Evolutionary conservation across 192 early-diverging fungal species (phyloP).

Genomic region (Backusella westeae): DNA sequence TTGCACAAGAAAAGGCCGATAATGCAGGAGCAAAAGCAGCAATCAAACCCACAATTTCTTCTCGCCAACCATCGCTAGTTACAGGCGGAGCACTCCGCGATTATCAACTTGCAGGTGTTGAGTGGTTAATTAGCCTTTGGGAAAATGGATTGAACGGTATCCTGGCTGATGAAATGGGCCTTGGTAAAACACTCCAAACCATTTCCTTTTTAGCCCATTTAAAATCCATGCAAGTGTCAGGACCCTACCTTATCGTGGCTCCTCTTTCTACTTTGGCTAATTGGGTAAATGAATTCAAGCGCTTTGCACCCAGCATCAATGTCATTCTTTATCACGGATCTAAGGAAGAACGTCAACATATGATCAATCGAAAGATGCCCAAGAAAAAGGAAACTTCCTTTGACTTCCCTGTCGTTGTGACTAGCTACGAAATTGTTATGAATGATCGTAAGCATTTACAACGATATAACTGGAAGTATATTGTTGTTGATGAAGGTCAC

Average conservation of each 20-base stretch:
- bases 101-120: conserved; percentile 93
- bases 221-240: conserved; percentile 73
- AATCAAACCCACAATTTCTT: conserved; percentile 47
- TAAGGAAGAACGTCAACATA: conserved; percentile 64
- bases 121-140: conserved; percentile 94
- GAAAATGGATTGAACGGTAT: conserved; percentile 97
- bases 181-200: conserved; percentile 94
- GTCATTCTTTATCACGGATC: conserved; percentile 86
- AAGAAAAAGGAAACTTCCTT: conserved; percentile 46
- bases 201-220: conserved; percentile 87
- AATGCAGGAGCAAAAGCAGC: conserved; percentile 1
- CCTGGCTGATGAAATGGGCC: conserved; percentile 94
- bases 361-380: conserved; percentile 66
- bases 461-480: conserved; percentile 79
- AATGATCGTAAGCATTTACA: conserved; percentile 66
- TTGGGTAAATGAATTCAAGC: conserved; percentile 89
- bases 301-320: conserved; percentile 79
- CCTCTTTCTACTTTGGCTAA: conserved; percentile 90
- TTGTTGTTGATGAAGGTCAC: conserved; percentile 97
- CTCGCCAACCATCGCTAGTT: conserved; percentile 77
- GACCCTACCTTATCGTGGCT: conserved; percentile 87
- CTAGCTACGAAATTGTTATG: conserved; percentile 90
- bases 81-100: conserved; percentile 86
- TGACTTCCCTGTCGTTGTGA: conserved; percentile 82
- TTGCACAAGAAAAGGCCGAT: conserved; percentile 12